Evolutionary conservation across 805 yeast species (phyloP).

Genomic region (Ogataea trehaloabstinens): DNA sequence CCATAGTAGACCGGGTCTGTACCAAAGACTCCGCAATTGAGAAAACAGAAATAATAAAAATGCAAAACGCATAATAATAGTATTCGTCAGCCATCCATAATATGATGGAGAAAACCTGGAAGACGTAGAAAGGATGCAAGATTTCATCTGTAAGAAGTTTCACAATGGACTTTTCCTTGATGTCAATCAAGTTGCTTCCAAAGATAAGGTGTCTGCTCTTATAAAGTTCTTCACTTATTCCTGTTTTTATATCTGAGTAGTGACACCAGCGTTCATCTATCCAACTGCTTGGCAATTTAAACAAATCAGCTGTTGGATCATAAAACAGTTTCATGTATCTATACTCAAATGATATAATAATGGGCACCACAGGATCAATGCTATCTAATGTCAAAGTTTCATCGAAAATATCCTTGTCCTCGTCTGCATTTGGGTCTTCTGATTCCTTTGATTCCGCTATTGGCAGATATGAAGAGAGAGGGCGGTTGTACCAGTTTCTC

Average conservation of each 20-base stretch:
- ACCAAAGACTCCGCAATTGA: slow-evolving; percentile 77
- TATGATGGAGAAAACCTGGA: slow-evolving; percentile 88
- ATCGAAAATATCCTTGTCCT: slow-evolving; percentile 26
- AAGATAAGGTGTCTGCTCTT: slow-evolving; percentile 72
- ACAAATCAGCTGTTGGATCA: slow-evolving; percentile 84
- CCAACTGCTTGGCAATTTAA: slow-evolving; percentile 85
- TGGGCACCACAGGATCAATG: slow-evolving; percentile 65
- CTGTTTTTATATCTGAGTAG: slow-evolving; percentile 53
- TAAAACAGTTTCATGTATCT: slow-evolving; percentile 81
- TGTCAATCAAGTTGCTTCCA: slow-evolving; percentile 71
- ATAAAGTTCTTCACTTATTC: slow-evolving; percentile 66
- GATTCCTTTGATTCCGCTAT: slow-evolving; percentile 11
- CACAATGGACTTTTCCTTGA: slow-evolving; percentile 65
- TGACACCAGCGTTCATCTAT: slow-evolving; percentile 75
- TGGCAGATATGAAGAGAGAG: slow-evolving; percentile 65
- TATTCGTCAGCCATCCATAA: slow-evolving; percentile 93
- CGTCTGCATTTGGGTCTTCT: slow-evolving; percentile 22
- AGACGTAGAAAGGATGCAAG: slow-evolving; percentile 91
- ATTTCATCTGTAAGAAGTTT: slow-evolving; percentile 81
- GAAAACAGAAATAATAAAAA: slow-evolving; percentile 77
- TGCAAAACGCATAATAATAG: slow-evolving; percentile 91
- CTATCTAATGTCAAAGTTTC: slow-evolving; percentile 26
- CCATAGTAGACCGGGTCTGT: slow-evolving; percentile 80
- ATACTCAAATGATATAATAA: slow-evolving; percentile 69
- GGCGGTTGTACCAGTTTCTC: slow-evolving; percentile 63